Base-by-base conservation (phyloP, 2,329 filamentous ascomycete genomes). In the Aureobasidium musti region DNA sequence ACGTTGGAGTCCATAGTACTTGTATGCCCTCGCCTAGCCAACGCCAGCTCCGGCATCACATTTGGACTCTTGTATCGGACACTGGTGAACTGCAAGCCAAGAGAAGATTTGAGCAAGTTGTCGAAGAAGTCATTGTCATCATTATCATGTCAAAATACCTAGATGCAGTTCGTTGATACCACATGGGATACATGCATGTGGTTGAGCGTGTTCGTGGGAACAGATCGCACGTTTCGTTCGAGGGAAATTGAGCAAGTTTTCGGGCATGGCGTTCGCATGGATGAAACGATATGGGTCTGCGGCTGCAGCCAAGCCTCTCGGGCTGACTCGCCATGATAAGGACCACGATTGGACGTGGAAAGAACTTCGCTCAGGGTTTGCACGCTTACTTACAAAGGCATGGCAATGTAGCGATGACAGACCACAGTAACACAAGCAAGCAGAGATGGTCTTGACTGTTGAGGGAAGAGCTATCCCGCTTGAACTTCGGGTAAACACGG, bases 201-300 rank as follows among this genome's bases (percentile, higher is more conserved):
- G 35, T 14, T 14, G 23, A n/a, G n/a, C 11, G 21, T 43, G 8
- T 17, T 41, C 37, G 23, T 57, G 54, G 33, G 23, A 43, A 21
- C 54, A 8, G 21, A 56, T 11, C 30, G 54, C 54, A 57, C 37
- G 54, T 57, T 43, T 43, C 28, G 54, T 43, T 43, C 28, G 54
- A 57, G 54, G 10, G 35, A 57, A 11, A 57, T 57, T 57, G 54
- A 57, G 54, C 54, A 57, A 43, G 54, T 57, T 57, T 57, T 26
- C 19, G n/a, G 17, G 17, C 21, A 30, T 57, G 54, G 54, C 54
- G 54, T 57, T 30, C 37, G 37, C 23, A 26, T 57, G 54, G 35
- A 35, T 41, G 54, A 57, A 57, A 43, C 54, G 23, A 30, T 30
- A 11, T 37, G 23, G 37, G 11, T 14, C 14, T 19, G 28, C 28